Evolutionary conservation across 2,329 filamentous ascomycete genomes (phyloP).

Genomic region (Xylariaceae sp.): DNA sequence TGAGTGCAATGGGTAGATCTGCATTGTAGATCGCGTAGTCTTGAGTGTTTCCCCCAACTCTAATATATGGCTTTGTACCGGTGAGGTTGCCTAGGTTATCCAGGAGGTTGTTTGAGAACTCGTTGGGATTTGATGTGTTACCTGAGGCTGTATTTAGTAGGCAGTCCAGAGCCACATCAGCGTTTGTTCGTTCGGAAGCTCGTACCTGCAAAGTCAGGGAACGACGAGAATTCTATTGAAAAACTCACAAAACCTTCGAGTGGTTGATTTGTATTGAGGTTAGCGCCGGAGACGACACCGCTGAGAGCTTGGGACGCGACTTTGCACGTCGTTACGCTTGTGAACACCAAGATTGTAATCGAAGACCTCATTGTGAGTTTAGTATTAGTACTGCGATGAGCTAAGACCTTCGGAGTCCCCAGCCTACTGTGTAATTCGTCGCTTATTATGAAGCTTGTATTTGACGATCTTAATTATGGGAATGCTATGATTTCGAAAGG

Average conservation of each 20-base stretch:
- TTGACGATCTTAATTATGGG: too few relatives aligned
- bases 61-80: conserved; percentile 55
- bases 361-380: not conserved
- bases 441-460: too few relatives aligned
- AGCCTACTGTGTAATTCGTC: too few relatives aligned
- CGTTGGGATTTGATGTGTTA: conserved; percentile 47
- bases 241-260: conserved; percentile 38
- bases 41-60: conserved; percentile 65
- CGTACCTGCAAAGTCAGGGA: conserved; percentile 33
- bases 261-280: conserved; percentile 21
- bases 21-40: conserved; percentile 59
- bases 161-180: too few relatives aligned
- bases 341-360: not conserved
- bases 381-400: too few relatives aligned
- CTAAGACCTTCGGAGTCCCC: too few relatives aligned
- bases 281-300: conserved; percentile 3
- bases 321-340: conserved; percentile 7
- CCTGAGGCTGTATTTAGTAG: conserved; percentile 17
- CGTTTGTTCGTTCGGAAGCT: not conserved
- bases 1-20: conserved; percentile 43
- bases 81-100: conserved; percentile 50
- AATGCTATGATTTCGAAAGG: too few relatives aligned
- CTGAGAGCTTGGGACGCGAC: conserved; percentile 8
- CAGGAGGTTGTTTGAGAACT: conserved; percentile 56
- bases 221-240: conserved; percentile 37